Conservation (phyloP, 2,329 filamentous ascomycete species). For the Hypomyces perniciosus region DNA sequence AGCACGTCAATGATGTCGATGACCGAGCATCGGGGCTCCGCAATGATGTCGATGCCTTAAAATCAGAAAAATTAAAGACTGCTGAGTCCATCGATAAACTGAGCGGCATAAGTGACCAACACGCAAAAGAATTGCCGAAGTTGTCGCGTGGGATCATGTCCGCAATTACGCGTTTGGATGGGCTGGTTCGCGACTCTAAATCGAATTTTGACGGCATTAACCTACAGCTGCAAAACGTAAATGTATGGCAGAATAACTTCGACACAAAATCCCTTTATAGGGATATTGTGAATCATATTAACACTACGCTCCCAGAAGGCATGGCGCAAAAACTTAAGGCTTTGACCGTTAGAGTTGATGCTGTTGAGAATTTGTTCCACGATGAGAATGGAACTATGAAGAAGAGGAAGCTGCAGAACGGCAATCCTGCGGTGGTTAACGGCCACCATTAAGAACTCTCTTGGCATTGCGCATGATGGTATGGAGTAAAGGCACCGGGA, state of each 20-base stretch:
- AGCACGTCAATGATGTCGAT: slow-evolving; percentile 8
- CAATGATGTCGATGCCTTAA: slow-evolving; percentile 4
- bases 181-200: neutral
- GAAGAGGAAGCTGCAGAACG: slow-evolving; percentile 7
- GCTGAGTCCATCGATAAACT: slow-evolving; percentile 14
- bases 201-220: neutral
- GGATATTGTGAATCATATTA: slow-evolving; percentile 34
- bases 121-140: slow-evolving; percentile 26
- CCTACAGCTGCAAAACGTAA: slow-evolving; percentile 31
- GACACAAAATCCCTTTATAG: slow-evolving; percentile 36
- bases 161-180: neutral
- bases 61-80: neutral
- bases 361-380: neutral
- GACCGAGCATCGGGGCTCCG: slow-evolving; percentile 3
- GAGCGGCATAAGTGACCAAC: slow-evolving; percentile 13
- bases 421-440: neutral
- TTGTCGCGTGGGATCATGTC: slow-evolving; percentile 13
- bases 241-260: slow-evolving; percentile 45
- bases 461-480: neutral
- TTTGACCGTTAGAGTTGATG: slow-evolving; percentile 7
- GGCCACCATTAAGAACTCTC: neutral
- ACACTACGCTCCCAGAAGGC: slow-evolving; percentile 21
- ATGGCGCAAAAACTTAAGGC: slow-evolving; percentile 15
- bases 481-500: no score
- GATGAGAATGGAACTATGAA: slow-evolving; percentile 2